phyloP scores from a whole-genome alignment of 805 yeast genomes.

The Jamesozyma hellenica region DNA sequence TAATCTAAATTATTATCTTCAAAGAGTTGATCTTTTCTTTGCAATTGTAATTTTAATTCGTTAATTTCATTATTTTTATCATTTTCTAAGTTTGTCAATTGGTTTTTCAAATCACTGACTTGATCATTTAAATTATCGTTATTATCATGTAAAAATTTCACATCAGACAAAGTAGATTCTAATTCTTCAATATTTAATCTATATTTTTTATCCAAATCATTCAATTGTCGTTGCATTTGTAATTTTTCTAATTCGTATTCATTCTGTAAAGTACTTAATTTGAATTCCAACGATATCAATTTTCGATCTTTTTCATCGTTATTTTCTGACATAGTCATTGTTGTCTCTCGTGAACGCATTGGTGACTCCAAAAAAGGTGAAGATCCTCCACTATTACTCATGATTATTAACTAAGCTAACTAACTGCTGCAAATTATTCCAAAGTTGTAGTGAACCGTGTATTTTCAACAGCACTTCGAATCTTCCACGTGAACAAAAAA shows the following conservation, averaged over 20 bases:
- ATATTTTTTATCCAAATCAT: conserved; percentile 25
- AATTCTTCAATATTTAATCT: conserved; percentile 24
- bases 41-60: conserved; percentile 30
- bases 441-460: no score
- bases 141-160: conserved; percentile 30
- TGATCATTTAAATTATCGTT: conserved; percentile 18
- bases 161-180: conserved; percentile 27
- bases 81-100: conserved; percentile 14
- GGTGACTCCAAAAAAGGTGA: conserved; percentile 34
- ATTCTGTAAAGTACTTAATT: conserved; percentile 30
- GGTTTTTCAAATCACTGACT: conserved; percentile 16
- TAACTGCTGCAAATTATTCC: no score
- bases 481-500: no score
- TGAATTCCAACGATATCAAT: conserved; percentile 28
- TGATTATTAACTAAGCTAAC: no score
- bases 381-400: conserved; percentile 25
- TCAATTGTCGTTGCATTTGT: conserved; percentile 16
- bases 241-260: conserved; percentile 30
- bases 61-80: conserved; percentile 24
- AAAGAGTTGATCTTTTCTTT: conserved; percentile 21
- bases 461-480: no score
- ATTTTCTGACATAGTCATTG: neutral
- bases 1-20: conserved; percentile 32
- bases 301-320: conserved; percentile 15
- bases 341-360: neutral